Conservation (phyloP, 75 land plant genomes). For the Selaginella tamariscina region DNA sequence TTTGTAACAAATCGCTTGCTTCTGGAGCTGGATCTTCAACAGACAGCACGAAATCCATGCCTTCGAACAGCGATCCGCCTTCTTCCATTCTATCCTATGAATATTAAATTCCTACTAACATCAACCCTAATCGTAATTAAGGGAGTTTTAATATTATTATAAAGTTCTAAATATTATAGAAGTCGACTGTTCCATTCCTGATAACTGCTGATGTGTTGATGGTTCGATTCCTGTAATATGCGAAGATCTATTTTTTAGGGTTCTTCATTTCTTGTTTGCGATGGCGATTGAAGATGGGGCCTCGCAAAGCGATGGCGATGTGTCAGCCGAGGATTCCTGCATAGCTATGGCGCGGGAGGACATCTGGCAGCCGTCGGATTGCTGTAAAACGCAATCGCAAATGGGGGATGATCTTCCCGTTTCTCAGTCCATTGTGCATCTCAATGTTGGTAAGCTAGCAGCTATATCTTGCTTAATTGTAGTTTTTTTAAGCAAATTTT, state of each 20-base stretch:
- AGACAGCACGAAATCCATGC: constrained; percentile 34
- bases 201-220: too few relatives aligned
- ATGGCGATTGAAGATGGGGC: neutral
- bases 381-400: neutral
- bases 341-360: neutral
- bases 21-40: constrained; percentile 12
- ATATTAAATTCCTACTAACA: too few relatives aligned
- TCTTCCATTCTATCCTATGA: constrained; percentile 17
- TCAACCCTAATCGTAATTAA: too few relatives aligned
- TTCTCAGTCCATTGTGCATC: neutral
- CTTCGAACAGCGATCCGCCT: constrained; percentile 28
- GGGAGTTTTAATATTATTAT: too few relatives aligned
- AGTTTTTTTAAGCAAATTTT: too few relatives aligned
- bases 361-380: neutral
- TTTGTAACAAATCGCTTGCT: constrained; percentile 6
- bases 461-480: neutral
- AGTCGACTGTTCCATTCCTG: too few relatives aligned
- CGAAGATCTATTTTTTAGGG: too few relatives aligned
- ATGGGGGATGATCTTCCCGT: neutral
- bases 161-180: too few relatives aligned
- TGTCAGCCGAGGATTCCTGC: neutral
- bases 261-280: too few relatives aligned
- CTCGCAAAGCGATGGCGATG: neutral
- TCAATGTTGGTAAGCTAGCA: neutral
- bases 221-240: too few relatives aligned